phyloP scores from a whole-genome alignment of 352 stramenopile species.

The Phytophthora aleatoria region DNA sequence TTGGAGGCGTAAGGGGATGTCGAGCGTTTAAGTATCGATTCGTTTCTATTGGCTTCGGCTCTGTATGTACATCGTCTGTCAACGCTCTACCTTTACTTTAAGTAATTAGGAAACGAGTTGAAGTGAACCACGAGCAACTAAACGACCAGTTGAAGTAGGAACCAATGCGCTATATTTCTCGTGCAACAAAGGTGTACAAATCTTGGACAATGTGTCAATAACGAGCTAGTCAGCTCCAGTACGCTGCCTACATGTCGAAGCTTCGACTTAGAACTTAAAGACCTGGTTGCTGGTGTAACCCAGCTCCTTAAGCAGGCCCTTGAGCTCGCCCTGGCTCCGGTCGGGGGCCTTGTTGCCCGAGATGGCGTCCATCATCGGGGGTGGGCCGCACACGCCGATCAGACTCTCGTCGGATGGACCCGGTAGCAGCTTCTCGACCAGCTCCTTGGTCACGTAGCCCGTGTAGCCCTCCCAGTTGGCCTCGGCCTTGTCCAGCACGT shows the following conservation, averaged over 20 bases:
- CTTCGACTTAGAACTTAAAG: slow-evolving; percentile 68
- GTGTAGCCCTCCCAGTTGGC: slow-evolving; percentile 57
- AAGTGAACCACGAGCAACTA: slow-evolving; percentile 5
- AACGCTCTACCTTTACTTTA: too few species aligned
- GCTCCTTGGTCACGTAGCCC: slow-evolving; percentile 72
- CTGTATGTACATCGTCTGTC: background rate
- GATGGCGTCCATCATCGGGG: slow-evolving; percentile 79
- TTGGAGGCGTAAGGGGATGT: background rate
- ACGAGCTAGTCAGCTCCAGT: slow-evolving; percentile 23
- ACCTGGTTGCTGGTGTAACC: slow-evolving; percentile 62
- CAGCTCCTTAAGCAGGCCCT: slow-evolving; percentile 76
- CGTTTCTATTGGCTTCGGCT: slow-evolving; percentile 11
- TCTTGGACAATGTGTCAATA: slow-evolving; percentile 18
- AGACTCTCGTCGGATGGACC: slow-evolving; percentile 58
- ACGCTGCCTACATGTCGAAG: slow-evolving; percentile 21
- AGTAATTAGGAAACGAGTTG: background rate
- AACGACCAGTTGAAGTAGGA: slow-evolving; percentile 5
- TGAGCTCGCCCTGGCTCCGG: slow-evolving; percentile 75
- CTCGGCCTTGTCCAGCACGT: slow-evolving; percentile 55
- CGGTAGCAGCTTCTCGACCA: slow-evolving; percentile 76
- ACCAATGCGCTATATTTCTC: slow-evolving; percentile 24
- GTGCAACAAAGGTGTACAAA: slow-evolving; percentile 16
- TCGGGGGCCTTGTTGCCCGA: slow-evolving; percentile 83
- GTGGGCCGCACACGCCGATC: slow-evolving; percentile 87
- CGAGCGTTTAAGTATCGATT: slow-evolving; percentile 11